Conservation (phyloP, 768 basidiomycete genomes). For the Hericium alpestre region DNA sequence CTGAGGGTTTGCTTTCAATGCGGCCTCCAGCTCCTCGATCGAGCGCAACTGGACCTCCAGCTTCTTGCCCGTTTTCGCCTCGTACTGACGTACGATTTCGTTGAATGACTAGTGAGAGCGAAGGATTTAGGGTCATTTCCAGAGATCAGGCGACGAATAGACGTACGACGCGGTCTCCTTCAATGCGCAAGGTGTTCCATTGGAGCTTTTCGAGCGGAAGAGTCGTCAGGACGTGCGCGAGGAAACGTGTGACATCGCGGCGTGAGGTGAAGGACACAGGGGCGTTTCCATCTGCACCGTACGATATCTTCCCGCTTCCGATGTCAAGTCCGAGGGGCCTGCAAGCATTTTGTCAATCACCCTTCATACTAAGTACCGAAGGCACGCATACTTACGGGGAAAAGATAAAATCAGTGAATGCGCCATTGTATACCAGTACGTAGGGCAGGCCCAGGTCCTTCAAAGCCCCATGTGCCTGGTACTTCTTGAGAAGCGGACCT, state of each 20-base stretch:
- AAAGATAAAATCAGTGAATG: slow-evolving; percentile 10
- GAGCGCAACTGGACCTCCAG: slow-evolving; percentile 6
- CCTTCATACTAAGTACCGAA: neutral
- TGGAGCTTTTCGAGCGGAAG: slow-evolving; percentile 8
- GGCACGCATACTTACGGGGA: neutral
- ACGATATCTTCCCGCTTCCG: slow-evolving; percentile 6
- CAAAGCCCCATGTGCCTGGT: slow-evolving; percentile 4
- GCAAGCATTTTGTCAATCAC: neutral
- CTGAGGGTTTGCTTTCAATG: slow-evolving; percentile 5
- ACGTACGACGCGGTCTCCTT: slow-evolving; percentile 12
- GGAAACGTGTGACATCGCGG: slow-evolving; percentile 12
- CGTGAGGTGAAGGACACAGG: slow-evolving; percentile 12
- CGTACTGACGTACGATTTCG: slow-evolving; percentile 10
- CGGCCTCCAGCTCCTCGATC: slow-evolving; percentile 4
- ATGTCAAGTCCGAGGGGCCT: slow-evolving; percentile 6
- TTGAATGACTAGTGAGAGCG: slow-evolving; percentile 10
- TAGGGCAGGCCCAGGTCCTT: slow-evolving; percentile 10
- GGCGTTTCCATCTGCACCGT: slow-evolving; percentile 11
- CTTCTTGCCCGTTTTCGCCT: slow-evolving; percentile 9
- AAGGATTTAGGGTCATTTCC: neutral
- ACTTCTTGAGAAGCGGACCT: slow-evolving; percentile 6
- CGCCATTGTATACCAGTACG: slow-evolving; percentile 11
- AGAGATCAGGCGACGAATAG: neutral
- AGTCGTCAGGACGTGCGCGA: slow-evolving; percentile 12
- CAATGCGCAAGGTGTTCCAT: slow-evolving; percentile 6